Conservation (phyloP, 2,329 filamentous ascomycete genomes). For the Neocatenulostroma microsporum region DNA sequence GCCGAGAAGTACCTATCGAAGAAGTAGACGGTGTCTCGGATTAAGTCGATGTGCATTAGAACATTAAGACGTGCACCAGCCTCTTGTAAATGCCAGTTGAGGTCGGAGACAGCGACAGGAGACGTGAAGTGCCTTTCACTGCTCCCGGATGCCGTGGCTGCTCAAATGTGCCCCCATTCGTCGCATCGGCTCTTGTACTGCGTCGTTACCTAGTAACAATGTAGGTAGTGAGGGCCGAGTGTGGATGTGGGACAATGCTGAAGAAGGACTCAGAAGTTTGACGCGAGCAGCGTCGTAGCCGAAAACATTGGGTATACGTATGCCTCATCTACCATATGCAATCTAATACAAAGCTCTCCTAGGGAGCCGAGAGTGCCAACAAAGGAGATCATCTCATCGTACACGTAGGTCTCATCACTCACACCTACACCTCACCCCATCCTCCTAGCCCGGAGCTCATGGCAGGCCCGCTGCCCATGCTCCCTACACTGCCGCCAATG, state of each 20-base stretch:
- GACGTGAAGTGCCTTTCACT: too few relatives aligned
- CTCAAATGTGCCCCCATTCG: too few relatives aligned
- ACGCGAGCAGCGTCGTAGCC: neutral
- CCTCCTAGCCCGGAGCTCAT: constrained; percentile 47
- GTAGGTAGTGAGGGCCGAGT: too few relatives aligned
- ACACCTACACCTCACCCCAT: constrained; percentile 63
- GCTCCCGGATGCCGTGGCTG: too few relatives aligned
- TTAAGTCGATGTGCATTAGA: too few relatives aligned
- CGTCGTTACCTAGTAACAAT: too few relatives aligned
- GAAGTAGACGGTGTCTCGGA: neutral
- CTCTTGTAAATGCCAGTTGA: too few relatives aligned
- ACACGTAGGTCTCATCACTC: neutral
- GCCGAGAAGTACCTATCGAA: neutral
- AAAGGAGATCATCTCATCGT: neutral
- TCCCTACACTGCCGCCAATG: constrained; percentile 68
- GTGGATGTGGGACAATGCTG: too few relatives aligned
- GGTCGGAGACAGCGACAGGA: too few relatives aligned
- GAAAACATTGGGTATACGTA: neutral
- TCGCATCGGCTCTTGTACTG: too few relatives aligned
- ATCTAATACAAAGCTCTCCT: neutral
- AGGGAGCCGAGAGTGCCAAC: neutral
- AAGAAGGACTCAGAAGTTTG: too few relatives aligned
- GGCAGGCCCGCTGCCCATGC: constrained; percentile 43
- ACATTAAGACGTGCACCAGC: too few relatives aligned
- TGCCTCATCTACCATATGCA: neutral